Evolutionary conservation across 306 rosid genomes (phyloP).

Genomic region (Quercus ilex): DNA sequence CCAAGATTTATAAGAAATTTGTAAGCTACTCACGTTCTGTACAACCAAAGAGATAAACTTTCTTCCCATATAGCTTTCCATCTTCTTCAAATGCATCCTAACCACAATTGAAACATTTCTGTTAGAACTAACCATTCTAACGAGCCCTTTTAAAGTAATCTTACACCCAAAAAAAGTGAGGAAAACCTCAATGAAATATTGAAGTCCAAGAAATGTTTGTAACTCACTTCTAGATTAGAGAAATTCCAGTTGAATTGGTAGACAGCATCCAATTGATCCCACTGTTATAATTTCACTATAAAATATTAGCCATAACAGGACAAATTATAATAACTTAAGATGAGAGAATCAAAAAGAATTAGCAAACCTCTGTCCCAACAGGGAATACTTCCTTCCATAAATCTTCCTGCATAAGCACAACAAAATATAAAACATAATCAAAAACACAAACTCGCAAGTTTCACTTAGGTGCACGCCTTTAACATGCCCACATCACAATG

Average conservation of each 20-base stretch:
- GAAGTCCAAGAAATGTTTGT: not conserved
- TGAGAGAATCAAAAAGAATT: not conserved
- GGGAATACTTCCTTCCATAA: constrained; percentile 48
- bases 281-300: constrained; percentile 19
- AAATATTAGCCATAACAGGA: not conserved
- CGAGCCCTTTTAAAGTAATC: not conserved
- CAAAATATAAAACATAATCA: constrained; percentile 13
- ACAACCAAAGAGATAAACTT: constrained; percentile 79
- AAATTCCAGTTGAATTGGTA: constrained; percentile 55
- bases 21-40: constrained; percentile 58
- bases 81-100: constrained; percentile 82
- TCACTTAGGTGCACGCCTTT: not conserved
- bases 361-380: constrained; percentile 55
- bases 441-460: not conserved
- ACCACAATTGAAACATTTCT: not conserved
- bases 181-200: not conserved
- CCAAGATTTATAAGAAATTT: not conserved
- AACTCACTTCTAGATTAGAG: constrained; percentile 53
- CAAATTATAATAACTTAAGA: not conserved
- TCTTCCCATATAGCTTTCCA: constrained; percentile 55
- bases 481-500: not conserved
- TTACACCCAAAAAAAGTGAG: not conserved
- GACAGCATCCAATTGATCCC: constrained; percentile 52
- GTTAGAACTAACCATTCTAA: constrained; percentile 5
- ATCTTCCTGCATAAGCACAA: constrained; percentile 36